These are phyloP conservation scores for Chaetomium tenue DNA, from an alignment of 495 filamentous ascomycete genomes.

Conservation along the genomic window DNA sequence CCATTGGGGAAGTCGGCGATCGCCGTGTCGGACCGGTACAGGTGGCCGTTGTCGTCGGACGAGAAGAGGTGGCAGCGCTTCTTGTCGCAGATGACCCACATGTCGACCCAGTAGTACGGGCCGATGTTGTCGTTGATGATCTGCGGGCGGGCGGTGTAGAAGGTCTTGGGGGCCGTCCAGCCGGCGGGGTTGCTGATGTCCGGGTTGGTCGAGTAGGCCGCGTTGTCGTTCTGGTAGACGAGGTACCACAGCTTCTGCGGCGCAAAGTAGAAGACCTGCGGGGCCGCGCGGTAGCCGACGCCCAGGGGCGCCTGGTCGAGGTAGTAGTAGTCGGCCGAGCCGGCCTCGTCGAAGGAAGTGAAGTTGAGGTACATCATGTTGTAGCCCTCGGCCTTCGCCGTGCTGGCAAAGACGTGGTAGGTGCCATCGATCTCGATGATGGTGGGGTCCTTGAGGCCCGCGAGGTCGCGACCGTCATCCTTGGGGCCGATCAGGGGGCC, in stretches of 20 bases:
- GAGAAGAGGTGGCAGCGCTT: conserved; percentile 30
- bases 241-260: conserved; percentile 34
- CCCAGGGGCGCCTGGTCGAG: conserved; percentile 31
- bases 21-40: conserved; percentile 29
- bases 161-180: conserved; percentile 30
- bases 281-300: conserved; percentile 31
- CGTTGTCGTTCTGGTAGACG: conserved; percentile 34
- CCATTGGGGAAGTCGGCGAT: conserved; percentile 26
- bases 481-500: conserved; percentile 30
- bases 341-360: conserved; percentile 24
- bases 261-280: conserved; percentile 30
- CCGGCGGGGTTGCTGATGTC: conserved; percentile 29
- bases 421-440: conserved; percentile 29
- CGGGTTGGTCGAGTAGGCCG: conserved; percentile 34
- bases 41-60: conserved; percentile 33
- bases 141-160: conserved; percentile 24
- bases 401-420: conserved; percentile 36
- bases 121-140: conserved; percentile 28
- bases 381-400: conserved; percentile 27
- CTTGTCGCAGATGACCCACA: conserved; percentile 35
- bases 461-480: conserved; percentile 26
- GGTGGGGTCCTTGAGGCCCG: conserved; percentile 33
- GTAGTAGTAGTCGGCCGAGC: conserved; percentile 25
- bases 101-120: conserved; percentile 33
- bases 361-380: conserved; percentile 33